Evolutionary conservation across 345 rosid species (phyloP).

Genomic region (Lepidium didymum): DNA sequence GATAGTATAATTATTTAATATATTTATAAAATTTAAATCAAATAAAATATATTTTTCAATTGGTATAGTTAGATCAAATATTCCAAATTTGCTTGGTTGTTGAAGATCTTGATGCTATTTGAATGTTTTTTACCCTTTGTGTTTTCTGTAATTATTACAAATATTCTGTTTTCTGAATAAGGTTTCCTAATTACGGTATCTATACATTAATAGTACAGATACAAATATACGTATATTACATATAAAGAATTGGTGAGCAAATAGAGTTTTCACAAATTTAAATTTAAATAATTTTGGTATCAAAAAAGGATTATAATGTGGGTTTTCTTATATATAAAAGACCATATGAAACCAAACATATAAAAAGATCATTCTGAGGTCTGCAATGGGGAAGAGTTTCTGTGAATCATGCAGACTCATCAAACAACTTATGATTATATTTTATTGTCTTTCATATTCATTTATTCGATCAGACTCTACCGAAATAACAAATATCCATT

Average conservation of each 20-base stretch:
- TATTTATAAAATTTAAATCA: too few relatives aligned
- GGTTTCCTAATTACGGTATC: too few relatives aligned
- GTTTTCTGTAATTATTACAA: too few relatives aligned
- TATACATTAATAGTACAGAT: too few relatives aligned
- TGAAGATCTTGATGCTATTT: too few relatives aligned
- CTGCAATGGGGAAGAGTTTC: constrained; percentile 7
- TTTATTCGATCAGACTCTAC: constrained; percentile 5
- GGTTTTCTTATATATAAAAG: neutral
- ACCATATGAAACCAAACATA: neutral
- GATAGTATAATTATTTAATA: too few relatives aligned
- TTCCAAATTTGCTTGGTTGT: too few relatives aligned
- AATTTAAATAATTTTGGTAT: neutral
- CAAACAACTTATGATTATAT: neutral
- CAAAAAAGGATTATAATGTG: neutral
- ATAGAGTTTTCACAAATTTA: neutral
- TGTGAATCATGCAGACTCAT: constrained; percentile 1
- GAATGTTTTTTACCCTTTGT: too few relatives aligned
- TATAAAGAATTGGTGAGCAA: neutral
- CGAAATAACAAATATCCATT: neutral
- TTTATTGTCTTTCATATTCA: constrained; percentile 16
- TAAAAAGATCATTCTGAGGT: neutral
- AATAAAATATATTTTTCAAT: too few relatives aligned
- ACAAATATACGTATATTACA: too few relatives aligned
- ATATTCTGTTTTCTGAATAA: too few relatives aligned
- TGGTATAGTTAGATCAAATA: too few relatives aligned